phyloP scores from a whole-genome alignment of 2,329 filamentous ascomycete species.

The Exophiala viscosa region DNA sequence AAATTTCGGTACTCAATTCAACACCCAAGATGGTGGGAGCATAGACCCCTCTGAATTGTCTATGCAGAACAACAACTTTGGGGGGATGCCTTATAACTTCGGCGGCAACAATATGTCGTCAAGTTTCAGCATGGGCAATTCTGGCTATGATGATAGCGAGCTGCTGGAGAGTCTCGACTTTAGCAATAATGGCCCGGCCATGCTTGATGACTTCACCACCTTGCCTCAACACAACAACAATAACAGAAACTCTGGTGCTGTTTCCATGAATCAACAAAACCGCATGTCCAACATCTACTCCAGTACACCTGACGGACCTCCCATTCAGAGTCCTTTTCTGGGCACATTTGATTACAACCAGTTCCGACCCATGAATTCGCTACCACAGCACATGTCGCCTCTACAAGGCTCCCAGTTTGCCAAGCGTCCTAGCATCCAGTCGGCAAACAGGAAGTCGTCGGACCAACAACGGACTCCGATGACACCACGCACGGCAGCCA shows the following conservation, averaged over 20 bases:
- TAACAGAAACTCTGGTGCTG: conserved; percentile 53
- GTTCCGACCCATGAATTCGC: conserved; percentile 58
- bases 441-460: conserved; percentile 69
- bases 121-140: conserved; percentile 72
- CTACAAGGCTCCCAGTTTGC: conserved; percentile 40
- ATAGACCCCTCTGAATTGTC: conserved; percentile 84
- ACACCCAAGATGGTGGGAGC: conserved; percentile 50
- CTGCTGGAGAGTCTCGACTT: conserved; percentile 66
- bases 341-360: conserved; percentile 71
- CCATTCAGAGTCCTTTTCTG: conserved; percentile 86
- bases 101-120: conserved; percentile 62
- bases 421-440: conserved; percentile 60
- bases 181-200: conserved; percentile 16
- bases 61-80: conserved; percentile 54
- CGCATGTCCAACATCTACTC: conserved; percentile 75
- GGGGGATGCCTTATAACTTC: conserved; percentile 56
- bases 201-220: conserved; percentile 23
- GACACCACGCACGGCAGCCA: conserved; percentile 78
- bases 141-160: conserved; percentile 74
- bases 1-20: conserved; percentile 49
- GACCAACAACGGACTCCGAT: conserved; percentile 69
- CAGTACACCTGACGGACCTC: conserved; percentile 84
- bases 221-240: conserved; percentile 37
- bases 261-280: conserved; percentile 61
- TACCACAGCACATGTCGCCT: conserved; percentile 40